Evolutionary conservation across 441 rosid species (phyloP), one percentile per base, ranked within the genome.

Genomic region (Melastoma candidum): DNA sequence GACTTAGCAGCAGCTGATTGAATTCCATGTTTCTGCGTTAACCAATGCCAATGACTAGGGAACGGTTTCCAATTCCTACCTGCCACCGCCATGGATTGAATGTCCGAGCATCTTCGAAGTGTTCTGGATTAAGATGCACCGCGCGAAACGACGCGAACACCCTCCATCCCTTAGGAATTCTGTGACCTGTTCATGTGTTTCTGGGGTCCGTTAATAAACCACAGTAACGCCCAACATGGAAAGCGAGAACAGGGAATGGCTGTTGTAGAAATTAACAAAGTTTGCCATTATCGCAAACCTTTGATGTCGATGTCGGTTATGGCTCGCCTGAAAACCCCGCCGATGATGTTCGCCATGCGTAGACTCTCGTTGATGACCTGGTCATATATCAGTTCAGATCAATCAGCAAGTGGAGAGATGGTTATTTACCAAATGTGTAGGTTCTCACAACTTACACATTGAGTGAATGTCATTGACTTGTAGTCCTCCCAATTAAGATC

Each of bases 51-150:
- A 32, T 8, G 41, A 68, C 61, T 67, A 71, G 81, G 62, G 73
- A 78, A 63, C 67, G 64, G 9, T 52, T 58, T 74, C 77, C 41
- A 48, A 17, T 55, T 50, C 2, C 7, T 71, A 77, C 86, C 83
- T 80, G 74, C 86, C 86, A 80, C 70, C 86, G 67, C 81, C 81
- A 77, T 11, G 86, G 86, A 70, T 80, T 51, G 51, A 80, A 80
- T 26, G 72, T 67, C 12, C 53, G 67, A 46, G 86, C 69, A 66
- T 47, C 61, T 56, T 63, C 63, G 57, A 71, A 77, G 46, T 71
- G 63, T 53, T 75, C 61, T 26, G 77, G 58, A 59, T 80, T 81
- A 46, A 80, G 62, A 68, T 80, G 83, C 32, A 76, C 81, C 9
- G 83, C 83, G 44, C 79, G 64, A 12, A 80, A 76, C 47, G 76